phyloP scores from a whole-genome alignment of 352 stramenopile genomes.

The Phytophthora kernoviae region DNA sequence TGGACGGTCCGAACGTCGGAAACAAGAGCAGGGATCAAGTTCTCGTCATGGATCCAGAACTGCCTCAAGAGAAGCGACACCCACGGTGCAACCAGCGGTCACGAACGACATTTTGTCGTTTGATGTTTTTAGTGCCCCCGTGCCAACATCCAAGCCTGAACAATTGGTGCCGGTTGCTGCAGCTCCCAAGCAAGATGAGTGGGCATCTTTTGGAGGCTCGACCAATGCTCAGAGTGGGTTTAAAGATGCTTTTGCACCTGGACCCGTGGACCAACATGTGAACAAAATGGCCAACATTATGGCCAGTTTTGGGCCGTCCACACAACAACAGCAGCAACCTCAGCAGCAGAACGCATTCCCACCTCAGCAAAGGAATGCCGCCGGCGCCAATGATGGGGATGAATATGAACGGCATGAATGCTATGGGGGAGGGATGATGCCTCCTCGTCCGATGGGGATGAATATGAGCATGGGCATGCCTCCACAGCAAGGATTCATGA shows the following conservation, averaged over 20 bases:
- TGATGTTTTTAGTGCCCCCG: constrained; percentile 59
- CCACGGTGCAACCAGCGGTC: constrained; percentile 19
- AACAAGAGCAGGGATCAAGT: constrained; percentile 18
- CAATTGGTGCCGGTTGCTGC: constrained; percentile 21
- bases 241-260: constrained; percentile 55
- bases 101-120: constrained; percentile 77
- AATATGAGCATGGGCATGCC: constrained; percentile 36
- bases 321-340: constrained; percentile 28
- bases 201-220: constrained; percentile 71
- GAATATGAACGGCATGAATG: constrained; percentile 48
- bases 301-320: constrained; percentile 69
- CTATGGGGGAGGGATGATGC: constrained; percentile 37
- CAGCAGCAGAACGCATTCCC: constrained; percentile 43
- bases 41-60: constrained; percentile 41
- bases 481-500: constrained; percentile 40
- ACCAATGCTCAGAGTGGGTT: constrained; percentile 37
- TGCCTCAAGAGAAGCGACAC: constrained; percentile 40
- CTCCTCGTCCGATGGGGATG: constrained; percentile 30
- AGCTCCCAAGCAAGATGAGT: constrained; percentile 64
- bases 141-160: constrained; percentile 23
- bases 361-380: constrained; percentile 53
- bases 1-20: constrained; percentile 18
- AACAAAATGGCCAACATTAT: constrained; percentile 90
- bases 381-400: constrained; percentile 51
- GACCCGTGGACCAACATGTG: constrained; percentile 55